These are phyloP conservation scores for Rhizopus stolonifer DNA, from an alignment of 371 early-diverging fungal species.

Conservation along the genomic window DNA sequence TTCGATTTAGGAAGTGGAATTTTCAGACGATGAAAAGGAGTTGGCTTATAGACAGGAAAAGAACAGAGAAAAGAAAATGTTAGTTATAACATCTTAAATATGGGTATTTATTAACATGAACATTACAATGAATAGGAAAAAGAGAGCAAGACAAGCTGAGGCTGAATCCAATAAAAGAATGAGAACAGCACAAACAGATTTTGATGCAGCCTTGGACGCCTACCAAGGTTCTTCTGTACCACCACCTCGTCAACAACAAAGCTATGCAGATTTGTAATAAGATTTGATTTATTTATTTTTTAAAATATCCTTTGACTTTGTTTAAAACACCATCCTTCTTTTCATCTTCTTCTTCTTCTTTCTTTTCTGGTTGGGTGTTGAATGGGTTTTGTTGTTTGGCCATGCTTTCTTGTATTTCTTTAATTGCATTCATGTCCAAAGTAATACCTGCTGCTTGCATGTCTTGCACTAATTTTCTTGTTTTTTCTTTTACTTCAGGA, in stretches of 20 bases:
- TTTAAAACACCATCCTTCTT: constrained; percentile 24
- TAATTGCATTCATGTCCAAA: constrained; percentile 38
- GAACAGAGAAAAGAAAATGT: constrained; percentile 26
- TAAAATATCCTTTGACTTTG: constrained; percentile 40
- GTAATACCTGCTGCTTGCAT: constrained; percentile 45
- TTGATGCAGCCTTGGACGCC: constrained; percentile 22
- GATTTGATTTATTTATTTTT: constrained; percentile 30
- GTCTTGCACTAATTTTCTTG: constrained; percentile 27
- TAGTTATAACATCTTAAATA: constrained; percentile 2
- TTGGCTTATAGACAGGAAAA: constrained; percentile 52
- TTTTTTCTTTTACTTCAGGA: constrained; percentile 32
- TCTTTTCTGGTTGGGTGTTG: constrained; percentile 4
- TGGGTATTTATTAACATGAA: not conserved
- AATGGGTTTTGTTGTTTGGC: constrained; percentile 1
- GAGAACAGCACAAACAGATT: constrained; percentile 13
- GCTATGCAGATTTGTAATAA: constrained; percentile 28
- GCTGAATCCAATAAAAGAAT: not conserved
- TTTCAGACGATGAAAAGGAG: constrained; percentile 89
- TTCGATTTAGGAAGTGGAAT: constrained; percentile 64
- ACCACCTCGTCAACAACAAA: constrained; percentile 30
- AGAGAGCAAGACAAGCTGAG: not conserved
- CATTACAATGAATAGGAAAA: constrained; percentile 13
- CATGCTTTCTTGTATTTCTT: constrained; percentile 35
- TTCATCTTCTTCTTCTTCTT: constrained; percentile 14
- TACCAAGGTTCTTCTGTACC: constrained; percentile 14